A percentile compares a stretch with the other conserved stretches of the same genome.
Evolutionary conservation across 768 basidiomycete genomes (phyloP).

Genomic region (Amanita jacksonii): DNA sequence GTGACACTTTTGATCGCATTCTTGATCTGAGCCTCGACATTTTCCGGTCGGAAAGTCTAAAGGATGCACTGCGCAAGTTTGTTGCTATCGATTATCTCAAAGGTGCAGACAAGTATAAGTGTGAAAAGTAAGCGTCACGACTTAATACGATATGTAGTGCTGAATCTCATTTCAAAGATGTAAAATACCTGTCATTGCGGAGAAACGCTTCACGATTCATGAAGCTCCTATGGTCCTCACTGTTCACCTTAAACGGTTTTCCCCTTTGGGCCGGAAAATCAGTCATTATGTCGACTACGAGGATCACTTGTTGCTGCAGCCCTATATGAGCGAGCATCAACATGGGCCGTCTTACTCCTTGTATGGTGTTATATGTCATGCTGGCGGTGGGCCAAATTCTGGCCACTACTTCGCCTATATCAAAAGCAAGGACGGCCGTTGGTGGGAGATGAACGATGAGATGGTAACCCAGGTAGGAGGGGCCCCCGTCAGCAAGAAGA

Average conservation of each 20-base stretch:
- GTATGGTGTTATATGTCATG: constrained; percentile 90
- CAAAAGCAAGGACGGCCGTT: constrained; percentile 55
- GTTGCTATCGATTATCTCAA: constrained; percentile 73
- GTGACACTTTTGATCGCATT: constrained; percentile 94
- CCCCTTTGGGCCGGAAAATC: constrained; percentile 83
- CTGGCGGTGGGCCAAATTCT: constrained; percentile 86
- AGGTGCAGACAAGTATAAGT: constrained; percentile 95
- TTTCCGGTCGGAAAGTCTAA: constrained; percentile 46
- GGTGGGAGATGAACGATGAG: constrained; percentile 96
- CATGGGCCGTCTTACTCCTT: constrained; percentile 75
- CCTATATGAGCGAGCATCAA: constrained; percentile 77
- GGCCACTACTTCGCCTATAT: constrained; percentile 93
- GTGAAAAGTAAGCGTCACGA: constrained; percentile 73
- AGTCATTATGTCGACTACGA: constrained; percentile 70
- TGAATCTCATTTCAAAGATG: constrained; percentile 45
- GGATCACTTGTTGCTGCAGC: constrained; percentile 58
- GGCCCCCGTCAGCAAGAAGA: constrained; percentile 54
- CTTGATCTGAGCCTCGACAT: constrained; percentile 93
- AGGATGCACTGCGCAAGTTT: constrained; percentile 72
- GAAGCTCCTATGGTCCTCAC: constrained; percentile 84
- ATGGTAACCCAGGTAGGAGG: constrained; percentile 36
- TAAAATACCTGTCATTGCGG: constrained; percentile 82
- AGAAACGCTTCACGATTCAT: constrained; percentile 84
- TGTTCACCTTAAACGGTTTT: constrained; percentile 92
- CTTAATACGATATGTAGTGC: neutral